Conservation (phyloP, 345 rosid genomes). For the Toxicodendron radicans region DNA sequence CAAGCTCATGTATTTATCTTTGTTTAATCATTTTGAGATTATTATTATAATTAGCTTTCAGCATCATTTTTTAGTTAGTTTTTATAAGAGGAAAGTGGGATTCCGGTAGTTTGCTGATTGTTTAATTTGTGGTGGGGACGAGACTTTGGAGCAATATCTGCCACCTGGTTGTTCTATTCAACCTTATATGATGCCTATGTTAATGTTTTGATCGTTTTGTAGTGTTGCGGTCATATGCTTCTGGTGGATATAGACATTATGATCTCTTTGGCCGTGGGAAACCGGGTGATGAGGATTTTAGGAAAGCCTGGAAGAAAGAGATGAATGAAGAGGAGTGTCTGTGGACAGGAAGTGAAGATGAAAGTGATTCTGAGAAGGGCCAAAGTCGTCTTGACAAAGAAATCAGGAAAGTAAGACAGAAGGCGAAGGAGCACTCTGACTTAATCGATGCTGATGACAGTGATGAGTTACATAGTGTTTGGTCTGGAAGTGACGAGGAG, state of each 20-base stretch:
- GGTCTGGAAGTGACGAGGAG: conserved; percentile 95
- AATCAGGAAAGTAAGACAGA: conserved; percentile 64
- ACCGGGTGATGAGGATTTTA: conserved; percentile 65
- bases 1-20: background rate
- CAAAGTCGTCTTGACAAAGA: conserved; percentile 43
- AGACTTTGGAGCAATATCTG: too few species aligned
- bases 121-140: background rate
- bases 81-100: too few species aligned
- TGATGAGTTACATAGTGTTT: conserved; percentile 78
- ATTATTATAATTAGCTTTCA: too few species aligned
- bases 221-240: conserved; percentile 59
- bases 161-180: background rate
- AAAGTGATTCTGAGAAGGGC: conserved; percentile 36
- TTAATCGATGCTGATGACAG: conserved; percentile 83
- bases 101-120: background rate
- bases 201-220: conserved; percentile 22
- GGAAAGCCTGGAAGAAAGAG: conserved; percentile 68
- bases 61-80: background rate
- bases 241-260: conserved; percentile 51
- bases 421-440: conserved; percentile 70
- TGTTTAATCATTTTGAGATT: too few species aligned
- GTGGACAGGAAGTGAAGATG: conserved; percentile 93
- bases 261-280: conserved; percentile 64
- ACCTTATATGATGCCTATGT: background rate
- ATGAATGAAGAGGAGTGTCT: conserved; percentile 62